Evolutionary conservation across 2,329 filamentous ascomycete species (phyloP), one percentile per base, ranked within the genome.

Genomic region (Lachnellula cervina): DNA sequence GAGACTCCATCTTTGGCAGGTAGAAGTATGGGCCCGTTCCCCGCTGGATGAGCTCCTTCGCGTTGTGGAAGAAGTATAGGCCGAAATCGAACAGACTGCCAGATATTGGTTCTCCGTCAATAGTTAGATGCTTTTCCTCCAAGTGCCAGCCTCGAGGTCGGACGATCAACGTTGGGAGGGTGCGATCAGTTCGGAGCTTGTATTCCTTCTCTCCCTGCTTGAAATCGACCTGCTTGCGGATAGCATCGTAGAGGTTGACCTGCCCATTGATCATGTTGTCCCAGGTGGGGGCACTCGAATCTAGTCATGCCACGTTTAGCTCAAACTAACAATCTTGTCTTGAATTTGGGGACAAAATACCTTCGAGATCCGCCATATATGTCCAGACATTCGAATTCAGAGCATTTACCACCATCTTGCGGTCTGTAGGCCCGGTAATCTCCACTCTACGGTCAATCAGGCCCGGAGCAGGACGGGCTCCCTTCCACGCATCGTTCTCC

Each of bases 231-330:
- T 97, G 89, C 66, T 84, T 87, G 69, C 94, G 89, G 71, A 96
- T 91, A 64, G 92, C 94, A 69, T 97, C 94, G 78, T 97, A 95
- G 56, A 99, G 83, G 79, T 97, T 99, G 64, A 97, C 86, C 76
- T 99, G 94, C 61, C 94, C 94, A 66, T 94, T 96, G 78, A 97
- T 87, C 92, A 97, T 97, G 79, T 97, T 97, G 64, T 96, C 91
- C 94, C 94, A 99, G 44, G 94, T 97, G 23, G 94, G 94, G 23
- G 94, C 92, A 69, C 82, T 94, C 6, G 94, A 96, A 74, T 97
- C 92, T 96, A 67, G 34, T 16, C 11, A 16, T 32, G 16, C 16
- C 7, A 46, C 49, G 8, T 42, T 58, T 35, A 59, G 58, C 53
- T 49, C 17, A 35, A 32, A 11, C 72, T 14, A 19, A 35, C 14